Evolutionary conservation across 164 flowering plant genomes (phyloP), one percentile per base, ranked within the genome.

Genomic region (Umbellularia californica): DNA sequence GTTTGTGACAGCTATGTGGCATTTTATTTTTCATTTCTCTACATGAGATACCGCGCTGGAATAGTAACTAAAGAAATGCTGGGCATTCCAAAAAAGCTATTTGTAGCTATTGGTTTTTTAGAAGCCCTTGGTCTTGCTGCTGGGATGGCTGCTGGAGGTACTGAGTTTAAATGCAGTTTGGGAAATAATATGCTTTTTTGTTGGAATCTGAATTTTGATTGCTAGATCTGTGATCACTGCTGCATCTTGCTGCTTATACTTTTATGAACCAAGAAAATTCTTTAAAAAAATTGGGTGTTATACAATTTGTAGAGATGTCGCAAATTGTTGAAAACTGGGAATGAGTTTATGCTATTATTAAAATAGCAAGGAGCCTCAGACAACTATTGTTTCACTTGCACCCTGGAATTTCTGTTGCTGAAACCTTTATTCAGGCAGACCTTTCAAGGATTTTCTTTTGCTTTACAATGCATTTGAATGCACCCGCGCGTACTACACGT

Each of bases 71-170:
- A 87, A 68, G 93, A 91, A 74, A 93, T 93, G 98, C 51, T 93
- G 17, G 82, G 82, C 3, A 66, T 87, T 65, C 96, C 96, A 3
- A 93, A 91, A 76, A 80, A 75, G 9, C 88, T 83, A 58, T 93
- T 89, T 77, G 24, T 84, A 77, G 78, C 81, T 55, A 93, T 90
- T 83, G 95, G 96, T 64, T 28, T 83, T 50, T 81, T 91, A 14
- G 98, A 93, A 84, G 98, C 98, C 47, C 87, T 90, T 75, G 96
- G 98, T 66, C 84, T 89, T 74, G 93, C 90, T 71, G 72, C 87
- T 75, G 96, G 96, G 11, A 93, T 91, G 98, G 75, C 90, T 76
- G 72, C 96, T 78, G 96, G 87, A 84, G 98, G 98, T 93, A 86
- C 62, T 66, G 33, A 12, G n/a, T 66, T 66, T 66, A 27, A 5